Conservation (phyloP, 2,329 filamentous ascomycete genomes). For the Eutypa lata region DNA sequence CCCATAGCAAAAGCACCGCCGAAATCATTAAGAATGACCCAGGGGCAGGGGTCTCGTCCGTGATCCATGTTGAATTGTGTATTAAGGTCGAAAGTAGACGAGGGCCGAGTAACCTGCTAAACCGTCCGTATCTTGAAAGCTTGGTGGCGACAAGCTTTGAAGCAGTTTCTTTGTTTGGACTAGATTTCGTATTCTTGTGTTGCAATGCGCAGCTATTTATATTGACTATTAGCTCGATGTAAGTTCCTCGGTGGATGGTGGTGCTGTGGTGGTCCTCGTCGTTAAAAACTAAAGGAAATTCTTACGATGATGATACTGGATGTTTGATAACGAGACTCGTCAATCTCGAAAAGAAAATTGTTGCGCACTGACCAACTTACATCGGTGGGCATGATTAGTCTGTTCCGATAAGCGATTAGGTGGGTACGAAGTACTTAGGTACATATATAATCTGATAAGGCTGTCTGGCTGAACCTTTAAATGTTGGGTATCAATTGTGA, state of each 20-base stretch:
- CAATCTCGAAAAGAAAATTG: constrained; percentile 8
- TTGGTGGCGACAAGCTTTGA: too few relatives aligned
- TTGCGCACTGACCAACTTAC: constrained; percentile 10
- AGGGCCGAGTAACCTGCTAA: too few relatives aligned
- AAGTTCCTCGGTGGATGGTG: too few relatives aligned
- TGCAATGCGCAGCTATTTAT: too few relatives aligned
- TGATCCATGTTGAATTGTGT: constrained; percentile 69
- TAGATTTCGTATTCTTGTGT: too few relatives aligned
- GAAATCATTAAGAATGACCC: constrained; percentile 95
- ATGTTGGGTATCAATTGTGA: too few relatives aligned
- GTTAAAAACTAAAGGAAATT: background rate
- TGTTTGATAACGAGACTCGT: background rate
- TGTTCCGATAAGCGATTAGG: too few relatives aligned
- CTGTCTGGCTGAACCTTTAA: too few relatives aligned
- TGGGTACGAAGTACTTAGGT: background rate
- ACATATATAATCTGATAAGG: background rate
- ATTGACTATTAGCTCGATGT: too few relatives aligned
- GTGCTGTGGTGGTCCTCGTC: too few relatives aligned
- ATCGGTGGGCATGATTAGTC: background rate
- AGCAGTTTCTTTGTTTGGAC: too few relatives aligned
- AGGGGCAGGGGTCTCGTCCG: constrained; percentile 93
- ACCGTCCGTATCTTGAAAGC: too few relatives aligned
- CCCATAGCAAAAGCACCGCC: constrained; percentile 97
- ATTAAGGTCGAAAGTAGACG: background rate
- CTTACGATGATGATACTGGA: background rate